These are phyloP conservation scores for Trametes punicea DNA, from an alignment of 768 basidiomycete genomes.

Conservation along the genomic window DNA sequence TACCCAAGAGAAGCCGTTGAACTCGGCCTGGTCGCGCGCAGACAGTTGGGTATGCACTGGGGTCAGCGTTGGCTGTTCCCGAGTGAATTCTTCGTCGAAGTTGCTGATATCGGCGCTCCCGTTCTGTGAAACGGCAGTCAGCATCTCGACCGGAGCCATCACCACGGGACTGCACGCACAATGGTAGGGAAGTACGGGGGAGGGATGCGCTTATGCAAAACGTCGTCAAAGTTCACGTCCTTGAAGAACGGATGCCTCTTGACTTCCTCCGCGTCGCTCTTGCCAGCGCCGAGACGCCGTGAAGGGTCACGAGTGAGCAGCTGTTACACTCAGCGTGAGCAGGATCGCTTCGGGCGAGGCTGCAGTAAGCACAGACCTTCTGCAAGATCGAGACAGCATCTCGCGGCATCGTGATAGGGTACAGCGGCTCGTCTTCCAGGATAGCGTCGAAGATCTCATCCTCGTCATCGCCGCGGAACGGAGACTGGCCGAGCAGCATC, in stretches of 20 bases:
- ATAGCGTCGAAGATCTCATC: constrained; percentile 99
- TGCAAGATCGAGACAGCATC: constrained; percentile 95
- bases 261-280: constrained; percentile 94
- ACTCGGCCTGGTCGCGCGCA: constrained; percentile 87
- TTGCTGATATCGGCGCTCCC: constrained; percentile 87
- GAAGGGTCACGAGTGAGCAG: constrained; percentile 88
- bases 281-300: constrained; percentile 87
- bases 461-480: constrained; percentile 98
- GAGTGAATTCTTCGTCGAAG: constrained; percentile 97
- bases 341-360: too few species aligned
- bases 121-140: constrained; percentile 43
- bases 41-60: constrained; percentile 95
- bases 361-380: constrained; percentile 53
- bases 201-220: constrained; percentile 95
- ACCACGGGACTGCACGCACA: constrained; percentile 45
- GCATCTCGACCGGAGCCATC: not conserved
- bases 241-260: constrained; percentile 98
- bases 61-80: constrained; percentile 94
- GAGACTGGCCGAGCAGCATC: constrained; percentile 98
- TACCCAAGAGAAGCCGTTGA: constrained; percentile 97
- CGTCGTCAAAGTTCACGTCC: constrained; percentile 95
- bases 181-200: constrained; percentile 97
- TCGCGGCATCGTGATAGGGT: constrained; percentile 98
- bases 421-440: constrained; percentile 95
- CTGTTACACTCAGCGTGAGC: constrained; percentile 38